Evolutionary conservation across 2,329 filamentous ascomycete genomes (phyloP).

Genomic region (Aspergillus quadricinctus): DNA sequence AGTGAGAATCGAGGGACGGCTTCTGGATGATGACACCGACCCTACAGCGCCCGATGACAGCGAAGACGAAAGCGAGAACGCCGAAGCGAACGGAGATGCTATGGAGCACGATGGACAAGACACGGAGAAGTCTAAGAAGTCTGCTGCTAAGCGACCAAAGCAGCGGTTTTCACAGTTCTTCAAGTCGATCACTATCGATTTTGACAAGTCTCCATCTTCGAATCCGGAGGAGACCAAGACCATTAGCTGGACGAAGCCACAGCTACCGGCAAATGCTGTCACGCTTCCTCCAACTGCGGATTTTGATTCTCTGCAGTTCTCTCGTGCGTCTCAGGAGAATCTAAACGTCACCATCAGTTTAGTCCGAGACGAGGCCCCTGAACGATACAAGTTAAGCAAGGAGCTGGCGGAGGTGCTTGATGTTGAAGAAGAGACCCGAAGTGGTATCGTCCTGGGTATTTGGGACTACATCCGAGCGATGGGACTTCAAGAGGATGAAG

Average conservation of each 20-base stretch:
- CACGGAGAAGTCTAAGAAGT: constrained; percentile 24
- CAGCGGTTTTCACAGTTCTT: constrained; percentile 49
- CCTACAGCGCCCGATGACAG: constrained; percentile 49
- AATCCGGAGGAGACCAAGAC: constrained; percentile 41
- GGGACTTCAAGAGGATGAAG: constrained; percentile 87
- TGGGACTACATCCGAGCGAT: constrained; percentile 92
- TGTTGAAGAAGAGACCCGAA: constrained; percentile 77
- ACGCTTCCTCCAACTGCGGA: constrained; percentile 63
- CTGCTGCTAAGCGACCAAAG: constrained; percentile 25
- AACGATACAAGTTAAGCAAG: constrained; percentile 75
- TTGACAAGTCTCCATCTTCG: constrained; percentile 42
- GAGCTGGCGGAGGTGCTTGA: constrained; percentile 80
- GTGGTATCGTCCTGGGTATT: constrained; percentile 82
- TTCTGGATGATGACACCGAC: constrained; percentile 67
- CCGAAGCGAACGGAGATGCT: constrained; percentile 39
- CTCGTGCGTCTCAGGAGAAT: constrained; percentile 88
- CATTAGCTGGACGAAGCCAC: constrained; percentile 85
- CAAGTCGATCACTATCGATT: constrained; percentile 49
- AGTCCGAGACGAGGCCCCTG: constrained; percentile 75
- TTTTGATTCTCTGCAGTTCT: constrained; percentile 89
- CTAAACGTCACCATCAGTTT: constrained; percentile 87
- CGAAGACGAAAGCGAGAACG: constrained; percentile 38
- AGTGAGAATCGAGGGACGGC: constrained; percentile 84
- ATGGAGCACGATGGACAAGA: constrained; percentile 58
- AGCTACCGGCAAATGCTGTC: constrained; percentile 45